Percentiles rank a stretch among this genome's conserved stretches.
Evolutionary conservation across 148 eudicot species (phyloP).

Genomic region (Agrostemma githago): DNA sequence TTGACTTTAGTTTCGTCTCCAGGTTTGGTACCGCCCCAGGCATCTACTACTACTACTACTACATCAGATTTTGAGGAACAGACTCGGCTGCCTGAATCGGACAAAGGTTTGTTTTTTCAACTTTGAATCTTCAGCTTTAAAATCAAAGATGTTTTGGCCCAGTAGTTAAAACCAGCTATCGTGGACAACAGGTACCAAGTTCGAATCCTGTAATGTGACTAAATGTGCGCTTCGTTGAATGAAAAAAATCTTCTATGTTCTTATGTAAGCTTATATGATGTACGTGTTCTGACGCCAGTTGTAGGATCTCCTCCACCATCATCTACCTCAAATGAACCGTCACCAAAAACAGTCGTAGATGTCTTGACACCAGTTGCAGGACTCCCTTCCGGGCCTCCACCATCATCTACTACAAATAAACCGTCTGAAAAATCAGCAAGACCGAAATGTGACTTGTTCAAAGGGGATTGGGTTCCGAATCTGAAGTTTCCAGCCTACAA

Average conservation of each 20-base stretch:
- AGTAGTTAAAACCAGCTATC: neutral
- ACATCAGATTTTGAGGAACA: neutral
- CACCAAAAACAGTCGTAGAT: neutral
- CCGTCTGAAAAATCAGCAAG: constrained; percentile 9
- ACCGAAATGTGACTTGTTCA: constrained; percentile 60
- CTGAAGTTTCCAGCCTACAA: constrained; percentile 55
- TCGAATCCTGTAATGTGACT: no score
- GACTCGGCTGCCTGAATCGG: neutral
- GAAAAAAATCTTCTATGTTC: neutral
- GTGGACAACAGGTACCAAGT: no score
- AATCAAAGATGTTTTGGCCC: neutral
- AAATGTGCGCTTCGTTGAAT: no score
- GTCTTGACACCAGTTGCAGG: constrained; percentile 6
- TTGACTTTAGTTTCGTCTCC: constrained; percentile 2
- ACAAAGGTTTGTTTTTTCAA: constrained; percentile 8
- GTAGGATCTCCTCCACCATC: constrained; percentile 9
- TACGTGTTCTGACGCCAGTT: no score
- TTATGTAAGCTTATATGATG: no score
- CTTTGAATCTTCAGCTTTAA: neutral
- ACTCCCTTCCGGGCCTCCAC: neutral
- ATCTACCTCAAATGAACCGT: neutral
- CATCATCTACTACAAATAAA: neutral
- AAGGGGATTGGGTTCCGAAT: constrained; percentile 67
- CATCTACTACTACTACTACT: neutral
- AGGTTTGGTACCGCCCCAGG: neutral